Evolutionary conservation across 2,329 filamentous ascomycete genomes (phyloP).

Genomic region (Fusarium cyanostomum): DNA sequence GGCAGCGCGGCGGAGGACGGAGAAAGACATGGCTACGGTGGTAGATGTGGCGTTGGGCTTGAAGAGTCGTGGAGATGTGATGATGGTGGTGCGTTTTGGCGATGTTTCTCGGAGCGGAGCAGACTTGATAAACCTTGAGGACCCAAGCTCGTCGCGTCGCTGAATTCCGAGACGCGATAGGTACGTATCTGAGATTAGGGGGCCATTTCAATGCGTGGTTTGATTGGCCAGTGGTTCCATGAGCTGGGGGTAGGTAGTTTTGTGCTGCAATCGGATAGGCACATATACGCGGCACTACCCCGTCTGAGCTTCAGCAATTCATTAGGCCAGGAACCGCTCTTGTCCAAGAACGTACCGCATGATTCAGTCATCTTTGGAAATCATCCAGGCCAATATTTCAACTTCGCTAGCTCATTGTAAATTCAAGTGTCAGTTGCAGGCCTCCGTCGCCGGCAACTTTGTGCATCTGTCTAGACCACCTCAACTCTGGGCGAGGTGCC

Average conservation of each 20-base stretch:
- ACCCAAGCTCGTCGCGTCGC: slow-evolving; percentile 34
- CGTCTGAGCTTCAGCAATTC: background rate
- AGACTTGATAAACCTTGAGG: slow-evolving; percentile 5
- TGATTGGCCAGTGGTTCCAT: slow-evolving; percentile 17
- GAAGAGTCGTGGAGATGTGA: background rate
- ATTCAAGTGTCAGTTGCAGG: background rate
- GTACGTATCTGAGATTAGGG: slow-evolving; percentile 20
- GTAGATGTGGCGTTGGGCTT: slow-evolving; percentile 2
- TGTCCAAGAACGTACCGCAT: background rate
- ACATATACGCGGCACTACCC: slow-evolving; percentile 7
- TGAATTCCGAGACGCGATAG: slow-evolving; percentile 31
- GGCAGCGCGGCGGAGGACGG: slow-evolving; percentile 63
- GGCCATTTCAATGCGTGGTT: slow-evolving; percentile 17
- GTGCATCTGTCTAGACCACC: background rate
- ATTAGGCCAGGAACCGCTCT: background rate
- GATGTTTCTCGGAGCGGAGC: slow-evolving; percentile 8
- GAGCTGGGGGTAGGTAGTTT: slow-evolving; percentile 19
- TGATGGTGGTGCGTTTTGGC: background rate
- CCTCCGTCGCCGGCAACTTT: background rate
- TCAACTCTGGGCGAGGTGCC: background rate
- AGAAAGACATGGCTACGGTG: slow-evolving; percentile 54
- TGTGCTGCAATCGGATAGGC: slow-evolving; percentile 7
- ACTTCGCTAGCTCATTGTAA: background rate
- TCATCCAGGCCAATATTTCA: background rate
- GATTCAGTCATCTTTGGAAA: background rate